Percentiles rank a stretch among this genome's conserved stretches.
These are phyloP conservation scores for Comarum palustre DNA, from an alignment of 306 rosid genomes.

Conservation along the genomic window DNA sequence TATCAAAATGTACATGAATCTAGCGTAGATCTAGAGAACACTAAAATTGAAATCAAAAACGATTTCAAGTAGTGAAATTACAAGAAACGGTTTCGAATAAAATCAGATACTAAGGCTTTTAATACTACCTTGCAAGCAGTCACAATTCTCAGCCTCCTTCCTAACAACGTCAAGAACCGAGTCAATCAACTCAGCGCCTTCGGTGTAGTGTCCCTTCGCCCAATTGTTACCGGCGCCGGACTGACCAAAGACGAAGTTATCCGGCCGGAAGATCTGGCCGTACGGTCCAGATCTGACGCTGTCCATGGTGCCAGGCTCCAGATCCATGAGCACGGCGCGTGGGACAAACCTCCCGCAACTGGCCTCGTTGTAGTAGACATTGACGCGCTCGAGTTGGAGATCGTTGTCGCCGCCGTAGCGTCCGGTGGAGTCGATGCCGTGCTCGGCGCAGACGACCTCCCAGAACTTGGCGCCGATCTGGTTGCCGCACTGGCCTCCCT, in stretches of 20 bases:
- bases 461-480: constrained; percentile 76
- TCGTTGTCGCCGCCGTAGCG: constrained; percentile 56
- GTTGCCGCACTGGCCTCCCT: constrained; percentile 69
- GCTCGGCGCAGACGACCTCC: constrained; percentile 70
- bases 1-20: not conserved
- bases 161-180: constrained; percentile 66
- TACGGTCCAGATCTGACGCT: constrained; percentile 64
- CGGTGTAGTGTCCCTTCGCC: constrained; percentile 72
- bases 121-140: constrained; percentile 56
- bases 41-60: not conserved
- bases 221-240: constrained; percentile 70
- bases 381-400: constrained; percentile 62
- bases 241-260: constrained; percentile 66
- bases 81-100: not conserved
- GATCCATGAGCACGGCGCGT: constrained; percentile 64
- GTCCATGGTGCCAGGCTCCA: constrained; percentile 71
- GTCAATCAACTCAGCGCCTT: constrained; percentile 69
- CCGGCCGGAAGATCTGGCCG: constrained; percentile 64
- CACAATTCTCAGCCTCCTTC: constrained; percentile 71
- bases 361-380: constrained; percentile 68
- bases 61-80: not conserved
- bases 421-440: constrained; percentile 61
- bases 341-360: constrained; percentile 62
- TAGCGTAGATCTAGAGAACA: not conserved
- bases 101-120: not conserved